Evolutionary conservation across 352 stramenopile genomes (phyloP).

Genomic region (Phytophthora hibernalis): DNA sequence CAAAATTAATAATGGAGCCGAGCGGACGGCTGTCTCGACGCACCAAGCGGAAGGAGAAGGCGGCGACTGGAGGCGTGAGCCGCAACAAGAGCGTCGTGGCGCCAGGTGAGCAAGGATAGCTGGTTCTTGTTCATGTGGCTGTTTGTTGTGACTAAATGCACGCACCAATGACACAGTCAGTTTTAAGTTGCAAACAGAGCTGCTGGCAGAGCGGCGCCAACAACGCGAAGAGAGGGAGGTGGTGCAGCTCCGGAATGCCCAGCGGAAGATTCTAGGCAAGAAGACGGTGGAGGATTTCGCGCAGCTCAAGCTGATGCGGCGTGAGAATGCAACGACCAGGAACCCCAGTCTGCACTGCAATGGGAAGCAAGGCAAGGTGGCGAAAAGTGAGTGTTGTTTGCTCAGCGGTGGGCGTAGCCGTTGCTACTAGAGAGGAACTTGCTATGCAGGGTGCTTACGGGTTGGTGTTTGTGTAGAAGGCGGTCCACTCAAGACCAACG

Average conservation of each 20-base stretch:
- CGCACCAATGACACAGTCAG: conserved; percentile 1
- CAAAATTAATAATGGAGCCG: conserved; percentile 25
- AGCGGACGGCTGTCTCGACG: neutral
- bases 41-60: conserved; percentile 19
- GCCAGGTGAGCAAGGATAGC: conserved; percentile 6
- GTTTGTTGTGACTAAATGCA: neutral
- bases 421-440: neutral
- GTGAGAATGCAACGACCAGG: conserved; percentile 37
- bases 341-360: conserved; percentile 62
- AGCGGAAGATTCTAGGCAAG: conserved; percentile 56
- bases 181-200: conserved; percentile 37
- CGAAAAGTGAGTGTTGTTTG: conserved; percentile 12
- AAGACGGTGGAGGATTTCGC: conserved; percentile 67
- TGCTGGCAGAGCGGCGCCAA: conserved; percentile 30
- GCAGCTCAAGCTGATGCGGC: conserved; percentile 48
- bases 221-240: conserved; percentile 38
- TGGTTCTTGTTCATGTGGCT: neutral
- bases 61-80: neutral
- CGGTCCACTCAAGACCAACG: neutral
- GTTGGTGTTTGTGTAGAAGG: neutral
- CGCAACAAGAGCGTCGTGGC: conserved; percentile 11
- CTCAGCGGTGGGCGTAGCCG: neutral
- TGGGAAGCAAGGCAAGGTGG: conserved; percentile 13
- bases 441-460: neutral
- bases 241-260: conserved; percentile 35